Percentiles rank a stretch among this genome's conserved stretches.
phyloP scores from a whole-genome alignment of 2,329 filamentous ascomycete species.

The Sarocladium kiliense region DNA sequence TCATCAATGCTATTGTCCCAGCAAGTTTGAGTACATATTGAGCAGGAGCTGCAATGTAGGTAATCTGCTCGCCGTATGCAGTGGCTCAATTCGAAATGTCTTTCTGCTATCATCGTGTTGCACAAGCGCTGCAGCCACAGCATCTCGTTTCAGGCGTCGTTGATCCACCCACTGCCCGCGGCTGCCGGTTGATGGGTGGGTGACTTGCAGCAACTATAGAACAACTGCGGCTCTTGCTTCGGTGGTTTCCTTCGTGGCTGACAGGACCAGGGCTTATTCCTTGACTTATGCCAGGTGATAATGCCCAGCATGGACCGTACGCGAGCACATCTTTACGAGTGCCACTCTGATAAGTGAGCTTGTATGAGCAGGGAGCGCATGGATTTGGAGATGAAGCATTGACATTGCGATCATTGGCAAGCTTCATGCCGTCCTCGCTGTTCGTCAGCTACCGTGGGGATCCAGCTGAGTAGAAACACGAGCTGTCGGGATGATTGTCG shows the following conservation, averaged over 20 bases:
- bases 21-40: not conserved
- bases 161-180: not conserved
- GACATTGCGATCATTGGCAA: not conserved
- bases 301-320: not conserved
- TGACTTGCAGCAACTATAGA: no score
- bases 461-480: not conserved
- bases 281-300: conserved; percentile 9
- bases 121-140: conserved; percentile 3
- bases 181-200: no score
- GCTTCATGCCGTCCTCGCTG: not conserved
- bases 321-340: not conserved
- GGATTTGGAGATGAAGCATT: conserved; percentile 8
- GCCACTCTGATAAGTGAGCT: not conserved
- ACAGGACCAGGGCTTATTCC: not conserved
- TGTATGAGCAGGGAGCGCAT: not conserved
- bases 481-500: not conserved
- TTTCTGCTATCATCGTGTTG: not conserved
- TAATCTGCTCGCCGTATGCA: not conserved
- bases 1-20: conserved; percentile 4
- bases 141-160: conserved; percentile 6
- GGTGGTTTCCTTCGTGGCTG: not conserved
- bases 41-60: not conserved
- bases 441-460: not conserved
- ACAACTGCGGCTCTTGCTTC: not conserved
- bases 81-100: not conserved